phyloP scores from a whole-genome alignment of 73 alveolate species.

The Tetrahymena thermophila region DNA sequence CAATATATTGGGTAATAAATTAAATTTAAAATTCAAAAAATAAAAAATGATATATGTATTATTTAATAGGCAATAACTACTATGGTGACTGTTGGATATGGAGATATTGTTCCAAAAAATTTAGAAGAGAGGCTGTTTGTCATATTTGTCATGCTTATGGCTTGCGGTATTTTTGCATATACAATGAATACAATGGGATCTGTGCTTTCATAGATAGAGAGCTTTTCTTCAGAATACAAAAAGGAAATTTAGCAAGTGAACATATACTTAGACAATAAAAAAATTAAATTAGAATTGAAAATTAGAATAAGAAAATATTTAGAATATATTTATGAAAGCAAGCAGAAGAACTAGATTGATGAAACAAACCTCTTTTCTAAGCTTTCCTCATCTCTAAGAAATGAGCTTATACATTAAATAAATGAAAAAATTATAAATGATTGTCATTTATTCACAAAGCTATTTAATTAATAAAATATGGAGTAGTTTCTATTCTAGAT shows the following conservation, averaged over 20 bases:
- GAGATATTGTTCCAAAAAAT: constrained; percentile 62
- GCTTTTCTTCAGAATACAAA: constrained; percentile 1
- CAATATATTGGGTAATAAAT: background rate
- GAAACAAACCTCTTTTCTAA: background rate
- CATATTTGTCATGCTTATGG: constrained; percentile 56
- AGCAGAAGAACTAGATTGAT: constrained; percentile 12
- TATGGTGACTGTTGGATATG: constrained; percentile 86
- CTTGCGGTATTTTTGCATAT: constrained; percentile 71
- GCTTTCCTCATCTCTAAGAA: background rate
- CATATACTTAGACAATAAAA: constrained; percentile 46
- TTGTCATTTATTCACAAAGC: background rate
- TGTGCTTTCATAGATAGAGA: constrained; percentile 22
- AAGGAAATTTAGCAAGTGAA: constrained; percentile 47
- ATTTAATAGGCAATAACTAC: constrained; percentile 73
- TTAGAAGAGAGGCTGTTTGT: constrained; percentile 51
- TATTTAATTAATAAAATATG: background rate
- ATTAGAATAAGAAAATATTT: constrained; percentile 56
- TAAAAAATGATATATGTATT: constrained; percentile 3
- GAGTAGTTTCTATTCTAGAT: background rate
- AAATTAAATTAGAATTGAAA: constrained; percentile 50
- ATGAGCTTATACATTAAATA: background rate
- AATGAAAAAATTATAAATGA: background rate
- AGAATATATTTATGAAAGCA: constrained; percentile 44
- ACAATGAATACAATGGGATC: constrained; percentile 58
- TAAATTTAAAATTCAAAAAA: background rate